These are phyloP conservation scores for Trichoderma sp. DNA, from an alignment of 2,329 filamentous ascomycete genomes.

Conservation along the genomic window DNA sequence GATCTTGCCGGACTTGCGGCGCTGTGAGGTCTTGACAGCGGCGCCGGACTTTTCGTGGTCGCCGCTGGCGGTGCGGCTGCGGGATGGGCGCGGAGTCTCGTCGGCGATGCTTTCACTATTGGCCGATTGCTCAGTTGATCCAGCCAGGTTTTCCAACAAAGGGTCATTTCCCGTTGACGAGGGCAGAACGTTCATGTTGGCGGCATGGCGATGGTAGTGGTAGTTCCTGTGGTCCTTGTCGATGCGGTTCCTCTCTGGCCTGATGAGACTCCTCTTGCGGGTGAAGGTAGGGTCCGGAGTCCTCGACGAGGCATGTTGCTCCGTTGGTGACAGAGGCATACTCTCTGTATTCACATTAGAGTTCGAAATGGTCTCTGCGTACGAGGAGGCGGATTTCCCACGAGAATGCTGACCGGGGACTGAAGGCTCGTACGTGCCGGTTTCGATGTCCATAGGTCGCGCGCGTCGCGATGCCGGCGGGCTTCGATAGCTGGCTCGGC, in stretches of 20 bases:
- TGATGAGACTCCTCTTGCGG: conserved; percentile 85
- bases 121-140: conserved; percentile 58
- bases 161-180: conserved; percentile 93
- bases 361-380: conserved; percentile 59
- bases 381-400: conserved; percentile 60
- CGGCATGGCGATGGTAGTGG: conserved; percentile 91
- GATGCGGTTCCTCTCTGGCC: conserved; percentile 84
- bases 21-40: conserved; percentile 41
- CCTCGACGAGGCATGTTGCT: conserved; percentile 39
- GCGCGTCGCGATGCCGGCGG: conserved; percentile 68
- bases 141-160: conserved; percentile 76
- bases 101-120: conserved; percentile 50
- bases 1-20: conserved; percentile 60
- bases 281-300: conserved; percentile 45
- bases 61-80: conserved; percentile 41
- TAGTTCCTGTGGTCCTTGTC: conserved; percentile 91
- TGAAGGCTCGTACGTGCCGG: conserved; percentile 54
- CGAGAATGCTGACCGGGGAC: conserved; percentile 53
- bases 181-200: conserved; percentile 86
- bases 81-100: conserved; percentile 44
- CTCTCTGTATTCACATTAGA: conserved; percentile 60
- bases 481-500: conserved; percentile 66
- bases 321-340: conserved; percentile 55
- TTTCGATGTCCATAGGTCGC: conserved; percentile 70
- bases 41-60: conserved; percentile 40